Base-by-base conservation (phyloP, 2,329 filamentous ascomycete species). In the Dactylellina leptospora region DNA sequence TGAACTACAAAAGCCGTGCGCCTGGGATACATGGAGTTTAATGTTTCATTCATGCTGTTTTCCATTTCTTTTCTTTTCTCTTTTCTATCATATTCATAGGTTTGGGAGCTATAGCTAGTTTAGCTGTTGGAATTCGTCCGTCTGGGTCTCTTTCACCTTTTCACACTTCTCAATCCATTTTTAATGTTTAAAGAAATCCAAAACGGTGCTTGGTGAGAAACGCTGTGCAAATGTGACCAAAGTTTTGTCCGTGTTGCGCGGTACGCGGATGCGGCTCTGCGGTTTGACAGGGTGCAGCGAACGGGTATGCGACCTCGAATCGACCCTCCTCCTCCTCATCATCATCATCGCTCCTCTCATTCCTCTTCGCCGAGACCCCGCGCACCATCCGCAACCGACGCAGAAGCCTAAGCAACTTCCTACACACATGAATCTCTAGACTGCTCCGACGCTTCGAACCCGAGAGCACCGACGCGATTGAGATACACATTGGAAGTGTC, bases 1-100 rank as follows among this genome's bases (percentile, higher is more conserved):
- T 23, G 28, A 38, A 54, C 30, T 11, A 44, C 56, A 66, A 69
- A 70, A 70, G 64, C 64, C 56, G 64, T 70, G 48, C 38, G 50
- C 45, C 56, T 55, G 64, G 64, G 56, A 70, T 70, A 70, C 59
- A 70, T 48, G 64, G 64, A 70, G 64, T 70, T 70, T n/a, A n/a
- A n/a, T n/a, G n/a, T n/a, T n/a, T n/a, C n/a, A n/a, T n/a, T n/a
- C n/a, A n/a, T n/a, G n/a, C 36, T 40, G 13, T 40, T 5, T 40
- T 40, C 51, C 6, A 22, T 50, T 9, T 62, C 27, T 61, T 55
- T 63, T 18, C 45, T 44, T 9, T 20, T 48, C 9, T 25, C 28
- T 10, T 25, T 13, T 11, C 11, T 28, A 10, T 22, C 3, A 2
- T 45, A 5, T 11, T 11, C 18, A 33, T 50, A 30, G 10, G n/a